These are phyloP conservation scores for Vitis hybrid DNA, from an alignment of 177 flowering plant species.

Conservation along the genomic window DNA sequence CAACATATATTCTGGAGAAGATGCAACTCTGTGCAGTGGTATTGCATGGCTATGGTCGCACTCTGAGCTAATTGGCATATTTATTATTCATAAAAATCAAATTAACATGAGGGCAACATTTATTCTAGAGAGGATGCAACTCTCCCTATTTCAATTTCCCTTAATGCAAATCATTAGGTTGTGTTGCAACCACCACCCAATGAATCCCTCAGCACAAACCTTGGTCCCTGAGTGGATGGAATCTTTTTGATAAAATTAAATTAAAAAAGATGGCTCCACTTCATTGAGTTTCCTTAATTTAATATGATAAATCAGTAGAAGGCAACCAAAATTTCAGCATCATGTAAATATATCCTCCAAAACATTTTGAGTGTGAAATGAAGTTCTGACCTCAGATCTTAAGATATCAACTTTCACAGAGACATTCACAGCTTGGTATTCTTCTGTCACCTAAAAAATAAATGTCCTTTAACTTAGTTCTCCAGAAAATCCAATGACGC, in stretches of 20 bases:
- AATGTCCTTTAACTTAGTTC: conserved; percentile 6
- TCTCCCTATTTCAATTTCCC: too few species aligned
- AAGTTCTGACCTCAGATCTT: conserved; percentile 68
- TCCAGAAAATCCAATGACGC: conserved; percentile 15
- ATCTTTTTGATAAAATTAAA: neutral
- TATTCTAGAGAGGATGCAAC: too few species aligned
- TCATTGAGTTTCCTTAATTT: neutral
- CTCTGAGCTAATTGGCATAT: too few species aligned
- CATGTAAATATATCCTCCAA: neutral
- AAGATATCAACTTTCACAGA: conserved; percentile 70
- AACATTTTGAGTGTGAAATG: neutral
- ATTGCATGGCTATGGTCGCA: too few species aligned
- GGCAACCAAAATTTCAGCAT: neutral
- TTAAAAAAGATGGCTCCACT: neutral
- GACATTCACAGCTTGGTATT: conserved; percentile 88
- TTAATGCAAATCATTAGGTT: too few species aligned
- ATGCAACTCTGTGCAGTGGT: too few species aligned
- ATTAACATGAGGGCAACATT: too few species aligned
- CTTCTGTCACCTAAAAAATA: conserved; percentile 74
- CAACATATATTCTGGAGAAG: too few species aligned
- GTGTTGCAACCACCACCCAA: too few species aligned
- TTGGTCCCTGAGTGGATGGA: neutral
- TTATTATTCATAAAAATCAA: too few species aligned
- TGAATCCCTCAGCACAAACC: too few species aligned
- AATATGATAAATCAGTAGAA: neutral